Evolutionary conservation across 345 rosid genomes (phyloP).

Genomic region (Adansonia digitata): DNA sequence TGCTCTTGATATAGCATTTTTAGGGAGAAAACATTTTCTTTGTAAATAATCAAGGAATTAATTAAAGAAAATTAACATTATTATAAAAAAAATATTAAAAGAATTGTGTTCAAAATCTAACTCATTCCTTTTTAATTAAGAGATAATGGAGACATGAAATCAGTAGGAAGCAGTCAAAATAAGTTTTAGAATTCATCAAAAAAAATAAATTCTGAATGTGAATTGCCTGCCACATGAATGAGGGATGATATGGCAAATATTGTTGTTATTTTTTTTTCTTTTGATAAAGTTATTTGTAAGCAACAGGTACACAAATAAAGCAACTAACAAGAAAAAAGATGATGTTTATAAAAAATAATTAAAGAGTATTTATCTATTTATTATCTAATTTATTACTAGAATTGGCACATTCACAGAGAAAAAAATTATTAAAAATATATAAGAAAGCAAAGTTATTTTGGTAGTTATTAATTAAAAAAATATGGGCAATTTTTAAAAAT

Average conservation of each 20-base stretch:
- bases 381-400: too few relatives aligned
- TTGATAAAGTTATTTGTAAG: background rate
- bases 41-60: background rate
- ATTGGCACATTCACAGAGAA: too few relatives aligned
- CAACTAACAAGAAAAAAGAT: conserved; percentile 11
- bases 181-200: background rate
- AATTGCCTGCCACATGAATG: background rate
- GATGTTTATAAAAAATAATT: background rate
- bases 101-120: background rate
- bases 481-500: too few relatives aligned
- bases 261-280: background rate
- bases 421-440: too few relatives aligned
- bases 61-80: background rate
- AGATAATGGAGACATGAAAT: background rate
- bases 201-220: background rate
- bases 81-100: background rate
- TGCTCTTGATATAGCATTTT: background rate
- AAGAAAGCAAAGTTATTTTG: too few relatives aligned
- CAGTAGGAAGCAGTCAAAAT: background rate
- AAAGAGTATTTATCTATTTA: too few relatives aligned
- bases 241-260: background rate
- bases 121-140: background rate
- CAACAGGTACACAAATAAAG: conserved; percentile 18
- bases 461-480: too few relatives aligned
- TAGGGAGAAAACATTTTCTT: background rate